Evolutionary conservation across 768 basidiomycete species (phyloP).

Genomic region (Pleurotus platypus): DNA sequence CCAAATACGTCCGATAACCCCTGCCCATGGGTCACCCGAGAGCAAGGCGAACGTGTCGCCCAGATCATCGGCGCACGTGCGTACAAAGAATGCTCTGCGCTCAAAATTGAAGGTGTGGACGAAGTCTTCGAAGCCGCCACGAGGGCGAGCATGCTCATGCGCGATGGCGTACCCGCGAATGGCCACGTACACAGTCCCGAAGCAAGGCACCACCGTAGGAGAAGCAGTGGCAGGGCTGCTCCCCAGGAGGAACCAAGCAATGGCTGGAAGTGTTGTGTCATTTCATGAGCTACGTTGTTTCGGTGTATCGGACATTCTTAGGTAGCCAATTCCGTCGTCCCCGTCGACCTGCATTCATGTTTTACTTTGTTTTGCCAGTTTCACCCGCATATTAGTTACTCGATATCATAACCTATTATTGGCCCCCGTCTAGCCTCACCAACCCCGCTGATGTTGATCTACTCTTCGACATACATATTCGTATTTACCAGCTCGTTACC

Average conservation of each 20-base stretch:
- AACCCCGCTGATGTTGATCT: not conserved
- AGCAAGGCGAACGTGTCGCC: constrained; percentile 81
- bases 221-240: constrained; percentile 37
- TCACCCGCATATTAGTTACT: not conserved
- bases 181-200: constrained; percentile 31
- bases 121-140: constrained; percentile 98
- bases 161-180: constrained; percentile 69
- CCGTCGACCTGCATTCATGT: not conserved
- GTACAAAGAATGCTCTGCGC: constrained; percentile 92
- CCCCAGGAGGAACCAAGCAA: constrained; percentile 1
- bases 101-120: constrained; percentile 90
- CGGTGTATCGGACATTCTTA: not conserved
- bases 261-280: constrained; percentile 10
- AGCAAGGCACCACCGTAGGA: constrained; percentile 47
- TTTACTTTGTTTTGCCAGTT: not conserved
- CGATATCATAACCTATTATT: not conserved
- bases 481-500: not conserved
- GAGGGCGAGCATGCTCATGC: constrained; percentile 92
- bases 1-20: constrained; percentile 43
- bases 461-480: not conserved
- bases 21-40: constrained; percentile 62
- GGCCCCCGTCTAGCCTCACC: not conserved
- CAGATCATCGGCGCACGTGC: constrained; percentile 83
- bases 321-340: not conserved
- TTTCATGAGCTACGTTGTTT: constrained; percentile 7